Conservation (phyloP, 257 asterid species). For the Datura wrightii region DNA sequence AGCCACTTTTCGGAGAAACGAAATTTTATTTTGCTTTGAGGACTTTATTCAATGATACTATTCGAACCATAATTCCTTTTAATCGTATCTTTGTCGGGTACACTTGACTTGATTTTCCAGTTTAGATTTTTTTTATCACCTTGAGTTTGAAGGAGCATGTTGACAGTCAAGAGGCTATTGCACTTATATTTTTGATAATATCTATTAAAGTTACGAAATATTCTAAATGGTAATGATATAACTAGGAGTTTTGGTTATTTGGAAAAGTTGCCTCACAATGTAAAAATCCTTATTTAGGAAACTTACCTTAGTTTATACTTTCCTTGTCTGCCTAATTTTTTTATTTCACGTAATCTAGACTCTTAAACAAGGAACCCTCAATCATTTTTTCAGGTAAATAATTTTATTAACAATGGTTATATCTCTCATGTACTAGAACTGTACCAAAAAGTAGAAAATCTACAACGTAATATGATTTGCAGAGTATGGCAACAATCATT, state of each 20-base stretch:
- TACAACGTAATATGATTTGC: background rate
- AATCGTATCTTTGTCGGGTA: background rate
- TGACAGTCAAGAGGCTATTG: background rate
- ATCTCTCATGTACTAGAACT: background rate
- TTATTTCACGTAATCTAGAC: background rate
- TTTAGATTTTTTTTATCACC: constrained; percentile 15
- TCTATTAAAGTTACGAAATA: background rate
- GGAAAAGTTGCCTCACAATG: background rate
- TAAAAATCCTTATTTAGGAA: background rate
- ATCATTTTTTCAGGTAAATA: background rate
- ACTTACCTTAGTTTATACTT: background rate
- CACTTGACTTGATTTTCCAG: background rate
- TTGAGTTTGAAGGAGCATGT: background rate
- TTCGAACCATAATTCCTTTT: background rate
- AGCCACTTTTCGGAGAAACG: background rate
- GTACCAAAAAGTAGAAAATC: background rate
- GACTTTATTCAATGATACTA: background rate
- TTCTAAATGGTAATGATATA: background rate
- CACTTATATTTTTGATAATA: background rate
- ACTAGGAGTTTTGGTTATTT: background rate
- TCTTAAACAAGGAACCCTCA: too few relatives aligned
- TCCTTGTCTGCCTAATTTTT: background rate
- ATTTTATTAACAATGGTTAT: background rate
- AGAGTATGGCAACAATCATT: too few relatives aligned
- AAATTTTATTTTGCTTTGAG: background rate